Percentiles rank a stretch among this genome's conserved stretches.
Evolutionary conservation across 192 early-diverging fungal genomes (phyloP).

Genomic region (Gigaspora rosea): DNA sequence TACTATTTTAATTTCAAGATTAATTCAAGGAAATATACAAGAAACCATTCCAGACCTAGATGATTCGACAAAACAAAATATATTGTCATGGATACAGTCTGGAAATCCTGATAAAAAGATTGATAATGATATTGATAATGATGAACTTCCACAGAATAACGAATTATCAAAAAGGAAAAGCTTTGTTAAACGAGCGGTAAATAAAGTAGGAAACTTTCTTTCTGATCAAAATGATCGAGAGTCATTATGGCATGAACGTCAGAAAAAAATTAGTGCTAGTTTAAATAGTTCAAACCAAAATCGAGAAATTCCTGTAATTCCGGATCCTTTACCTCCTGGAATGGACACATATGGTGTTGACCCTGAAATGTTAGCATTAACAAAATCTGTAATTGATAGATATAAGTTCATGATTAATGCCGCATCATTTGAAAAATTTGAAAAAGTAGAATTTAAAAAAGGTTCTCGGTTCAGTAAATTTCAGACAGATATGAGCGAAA

Average conservation of each 20-base stretch:
- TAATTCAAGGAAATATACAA: constrained; percentile 39
- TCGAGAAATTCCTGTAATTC: constrained; percentile 5
- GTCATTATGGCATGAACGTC: not conserved
- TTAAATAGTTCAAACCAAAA: not conserved
- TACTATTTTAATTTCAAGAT: constrained; percentile 41
- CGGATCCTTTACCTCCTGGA: constrained; percentile 18
- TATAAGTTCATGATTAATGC: constrained; percentile 25
- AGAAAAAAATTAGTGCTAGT: not conserved
- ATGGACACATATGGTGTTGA: constrained; percentile 39
- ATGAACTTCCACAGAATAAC: not conserved
- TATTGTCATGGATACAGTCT: constrained; percentile 29
- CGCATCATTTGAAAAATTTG: not conserved
- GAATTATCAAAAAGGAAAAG: not conserved
- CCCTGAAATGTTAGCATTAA: constrained; percentile 15
- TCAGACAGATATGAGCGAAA: constrained; percentile 35
- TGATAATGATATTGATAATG: not conserved
- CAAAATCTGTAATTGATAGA: not conserved
- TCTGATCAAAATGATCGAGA: not conserved
- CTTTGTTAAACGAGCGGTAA: not conserved
- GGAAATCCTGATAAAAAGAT: constrained; percentile 22
- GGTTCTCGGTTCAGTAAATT: not conserved
- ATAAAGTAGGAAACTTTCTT: no score
- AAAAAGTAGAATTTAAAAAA: not conserved
- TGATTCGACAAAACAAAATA: constrained; percentile 31
- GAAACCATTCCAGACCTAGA: constrained; percentile 14